These are phyloP conservation scores for Hyaloscypha bicolor DNA, from an alignment of 495 filamentous ascomycete genomes.

Conservation along the genomic window DNA sequence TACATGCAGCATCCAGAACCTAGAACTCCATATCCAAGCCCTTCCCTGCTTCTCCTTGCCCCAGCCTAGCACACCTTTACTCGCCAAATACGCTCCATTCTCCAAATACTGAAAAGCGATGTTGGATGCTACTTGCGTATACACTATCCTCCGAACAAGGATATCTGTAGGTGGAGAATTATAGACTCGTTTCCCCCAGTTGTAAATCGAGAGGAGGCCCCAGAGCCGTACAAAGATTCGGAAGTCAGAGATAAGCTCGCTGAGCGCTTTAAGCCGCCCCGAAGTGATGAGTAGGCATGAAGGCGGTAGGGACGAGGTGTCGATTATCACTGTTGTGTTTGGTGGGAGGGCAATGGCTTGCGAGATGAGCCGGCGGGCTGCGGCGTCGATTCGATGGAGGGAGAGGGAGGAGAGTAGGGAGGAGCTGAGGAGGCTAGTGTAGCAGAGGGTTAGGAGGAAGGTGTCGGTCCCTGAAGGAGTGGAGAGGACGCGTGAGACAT, in stretches of 20 bases:
- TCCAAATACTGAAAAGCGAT: constrained; percentile 77
- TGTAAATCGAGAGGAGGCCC: constrained; percentile 76
- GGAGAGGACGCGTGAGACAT: constrained; percentile 58
- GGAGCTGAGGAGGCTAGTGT: constrained; percentile 58
- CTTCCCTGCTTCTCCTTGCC: constrained; percentile 51
- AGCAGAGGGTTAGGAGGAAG: constrained; percentile 63
- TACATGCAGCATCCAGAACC: constrained; percentile 81
- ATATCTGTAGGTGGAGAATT: constrained; percentile 45
- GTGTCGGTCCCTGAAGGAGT: constrained; percentile 63
- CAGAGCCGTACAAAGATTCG: constrained; percentile 78
- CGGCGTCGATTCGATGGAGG: constrained; percentile 17
- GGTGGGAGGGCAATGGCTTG: constrained; percentile 27
- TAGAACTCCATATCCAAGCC: constrained; percentile 72
- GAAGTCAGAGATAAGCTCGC: constrained; percentile 59
- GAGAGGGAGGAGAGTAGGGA: constrained; percentile 37
- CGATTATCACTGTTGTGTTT: constrained; percentile 29
- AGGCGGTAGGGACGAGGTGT: constrained; percentile 38
- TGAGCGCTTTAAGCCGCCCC: constrained; percentile 49
- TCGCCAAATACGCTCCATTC: constrained; percentile 78
- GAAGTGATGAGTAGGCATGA: constrained; percentile 42
- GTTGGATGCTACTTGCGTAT: constrained; percentile 68
- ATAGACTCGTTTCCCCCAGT: constrained; percentile 63
- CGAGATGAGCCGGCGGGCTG: constrained; percentile 23
- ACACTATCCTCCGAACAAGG: constrained; percentile 47
- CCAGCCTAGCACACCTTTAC: constrained; percentile 66